These are phyloP conservation scores for Debaryomyces robertsiae DNA, from an alignment of 1,139 yeast species.

Conservation along the genomic window DNA sequence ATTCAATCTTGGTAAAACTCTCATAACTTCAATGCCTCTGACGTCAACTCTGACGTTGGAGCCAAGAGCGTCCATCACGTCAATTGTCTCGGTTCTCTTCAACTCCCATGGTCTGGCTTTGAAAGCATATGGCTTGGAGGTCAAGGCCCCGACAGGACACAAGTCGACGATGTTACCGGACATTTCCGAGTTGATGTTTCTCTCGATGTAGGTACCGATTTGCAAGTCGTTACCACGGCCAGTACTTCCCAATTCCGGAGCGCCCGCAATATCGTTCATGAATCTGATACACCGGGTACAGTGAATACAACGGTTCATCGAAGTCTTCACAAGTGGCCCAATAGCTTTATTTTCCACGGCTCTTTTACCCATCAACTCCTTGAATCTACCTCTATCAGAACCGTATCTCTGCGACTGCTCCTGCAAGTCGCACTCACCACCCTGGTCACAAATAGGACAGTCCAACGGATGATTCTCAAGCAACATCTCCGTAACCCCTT, in stretches of 20 bases:
- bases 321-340: slow-evolving; percentile 87
- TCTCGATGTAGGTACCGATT: slow-evolving; percentile 86
- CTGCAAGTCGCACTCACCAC: slow-evolving; percentile 93
- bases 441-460: slow-evolving; percentile 93
- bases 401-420: slow-evolving; percentile 87
- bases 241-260: slow-evolving; percentile 85
- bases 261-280: slow-evolving; percentile 90
- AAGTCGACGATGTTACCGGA: slow-evolving; percentile 87
- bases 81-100: slow-evolving; percentile 86
- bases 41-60: slow-evolving; percentile 84
- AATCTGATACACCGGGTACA: slow-evolving; percentile 92
- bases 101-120: slow-evolving; percentile 94
- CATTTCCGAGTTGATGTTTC: slow-evolving; percentile 82
- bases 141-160: slow-evolving; percentile 92
- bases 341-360: slow-evolving; percentile 90
- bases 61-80: slow-evolving; percentile 83
- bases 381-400: slow-evolving; percentile 82
- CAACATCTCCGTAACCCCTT: slow-evolving; percentile 88
- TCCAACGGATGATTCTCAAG: slow-evolving; percentile 90
- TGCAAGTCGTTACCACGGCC: slow-evolving; percentile 94
- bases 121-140: slow-evolving; percentile 88
- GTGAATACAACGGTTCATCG: slow-evolving; percentile 92
- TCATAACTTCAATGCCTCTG: slow-evolving; percentile 86
- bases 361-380: slow-evolving; percentile 81
- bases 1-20: slow-evolving; percentile 83